Percentiles rank a stretch among this genome's conserved stretches.
phyloP scores from a whole-genome alignment of 2,329 filamentous ascomycete genomes.

The Neofusicoccum sp. region DNA sequence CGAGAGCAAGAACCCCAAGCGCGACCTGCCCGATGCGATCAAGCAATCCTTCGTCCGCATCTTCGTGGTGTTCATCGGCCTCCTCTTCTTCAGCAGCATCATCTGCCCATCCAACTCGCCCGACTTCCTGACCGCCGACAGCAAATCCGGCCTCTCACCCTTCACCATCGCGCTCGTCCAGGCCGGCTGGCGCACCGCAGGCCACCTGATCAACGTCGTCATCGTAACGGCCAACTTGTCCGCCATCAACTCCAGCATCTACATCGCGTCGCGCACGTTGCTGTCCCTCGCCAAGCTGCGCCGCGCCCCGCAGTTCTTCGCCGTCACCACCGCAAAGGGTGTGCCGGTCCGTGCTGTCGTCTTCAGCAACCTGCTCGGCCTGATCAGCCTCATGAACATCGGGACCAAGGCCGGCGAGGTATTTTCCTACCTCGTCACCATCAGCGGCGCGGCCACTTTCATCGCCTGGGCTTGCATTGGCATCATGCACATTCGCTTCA shows the following conservation, averaged over 20 bases:
- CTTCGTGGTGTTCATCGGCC: conserved; percentile 55
- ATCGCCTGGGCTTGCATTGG: conserved; percentile 72
- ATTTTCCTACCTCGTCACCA: conserved; percentile 70
- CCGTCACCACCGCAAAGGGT: conserved; percentile 67
- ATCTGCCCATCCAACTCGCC: conserved; percentile 59
- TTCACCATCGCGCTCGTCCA: conserved; percentile 68
- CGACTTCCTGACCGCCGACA: conserved; percentile 49
- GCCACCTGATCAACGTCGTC: conserved; percentile 74
- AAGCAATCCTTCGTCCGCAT: conserved; percentile 58
- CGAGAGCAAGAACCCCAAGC: conserved; percentile 38
- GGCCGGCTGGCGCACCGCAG: conserved; percentile 68
- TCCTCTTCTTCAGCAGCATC: conserved; percentile 63
- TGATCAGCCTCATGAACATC: conserved; percentile 75
- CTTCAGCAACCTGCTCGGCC: conserved; percentile 70
- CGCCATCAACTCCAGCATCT: conserved; percentile 73
- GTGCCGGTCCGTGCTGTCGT: conserved; percentile 63
- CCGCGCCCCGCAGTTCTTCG: conserved; percentile 71
- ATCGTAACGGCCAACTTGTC: conserved; percentile 59
- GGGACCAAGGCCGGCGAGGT: conserved; percentile 67
- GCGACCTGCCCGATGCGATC: conserved; percentile 56
- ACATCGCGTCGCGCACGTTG: conserved; percentile 74
- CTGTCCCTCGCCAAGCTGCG: conserved; percentile 74
- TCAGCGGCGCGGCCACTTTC: conserved; percentile 71
- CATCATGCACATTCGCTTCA: conserved; percentile 72
- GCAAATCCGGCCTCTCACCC: conserved; percentile 37